Evolutionary conservation across 2,329 filamentous ascomycete species (phyloP).

Genomic region (Arthroderma uncinatum): DNA sequence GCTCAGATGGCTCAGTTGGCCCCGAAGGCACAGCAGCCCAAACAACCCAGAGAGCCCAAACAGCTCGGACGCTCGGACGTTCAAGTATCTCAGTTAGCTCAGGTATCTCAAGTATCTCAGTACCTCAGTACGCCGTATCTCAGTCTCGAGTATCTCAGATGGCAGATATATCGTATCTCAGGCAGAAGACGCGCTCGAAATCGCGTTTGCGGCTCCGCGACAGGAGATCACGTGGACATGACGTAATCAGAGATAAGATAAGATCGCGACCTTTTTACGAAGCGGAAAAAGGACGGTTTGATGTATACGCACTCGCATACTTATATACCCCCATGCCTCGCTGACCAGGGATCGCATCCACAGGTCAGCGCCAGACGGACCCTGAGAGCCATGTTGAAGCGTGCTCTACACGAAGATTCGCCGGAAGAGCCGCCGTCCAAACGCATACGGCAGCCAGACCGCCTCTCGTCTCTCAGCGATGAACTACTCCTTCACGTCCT

Average conservation of each 20-base stretch:
- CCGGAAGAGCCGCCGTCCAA: slow-evolving; percentile 11
- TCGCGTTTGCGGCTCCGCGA: neutral
- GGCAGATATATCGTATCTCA: too few relatives aligned
- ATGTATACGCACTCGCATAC: neutral
- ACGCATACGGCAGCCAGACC: slow-evolving; percentile 37
- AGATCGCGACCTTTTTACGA: neutral
- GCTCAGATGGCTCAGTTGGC: too few relatives aligned
- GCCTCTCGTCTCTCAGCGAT: slow-evolving; percentile 65
- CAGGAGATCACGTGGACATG: neutral
- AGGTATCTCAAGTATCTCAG: too few relatives aligned
- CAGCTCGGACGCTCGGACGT: too few relatives aligned
- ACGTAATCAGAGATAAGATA: slow-evolving; percentile 4
- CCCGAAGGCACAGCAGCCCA: too few relatives aligned
- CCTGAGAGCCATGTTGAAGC: slow-evolving; percentile 12
- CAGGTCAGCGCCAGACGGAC: neutral
- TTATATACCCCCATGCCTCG: neutral
- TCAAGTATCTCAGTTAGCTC: too few relatives aligned
- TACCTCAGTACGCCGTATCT: too few relatives aligned
- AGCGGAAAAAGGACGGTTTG: too few relatives aligned
- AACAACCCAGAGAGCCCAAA: too few relatives aligned
- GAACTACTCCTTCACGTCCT: slow-evolving; percentile 80
- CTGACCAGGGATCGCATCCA: neutral
- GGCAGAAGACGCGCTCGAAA: neutral
- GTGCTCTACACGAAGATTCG: slow-evolving; percentile 5
- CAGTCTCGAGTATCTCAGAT: too few relatives aligned